Evolutionary conservation across 768 basidiomycete genomes (phyloP), one percentile per base, ranked within the genome.

Genomic region (Lactifluus hygrophoroides): DNA sequence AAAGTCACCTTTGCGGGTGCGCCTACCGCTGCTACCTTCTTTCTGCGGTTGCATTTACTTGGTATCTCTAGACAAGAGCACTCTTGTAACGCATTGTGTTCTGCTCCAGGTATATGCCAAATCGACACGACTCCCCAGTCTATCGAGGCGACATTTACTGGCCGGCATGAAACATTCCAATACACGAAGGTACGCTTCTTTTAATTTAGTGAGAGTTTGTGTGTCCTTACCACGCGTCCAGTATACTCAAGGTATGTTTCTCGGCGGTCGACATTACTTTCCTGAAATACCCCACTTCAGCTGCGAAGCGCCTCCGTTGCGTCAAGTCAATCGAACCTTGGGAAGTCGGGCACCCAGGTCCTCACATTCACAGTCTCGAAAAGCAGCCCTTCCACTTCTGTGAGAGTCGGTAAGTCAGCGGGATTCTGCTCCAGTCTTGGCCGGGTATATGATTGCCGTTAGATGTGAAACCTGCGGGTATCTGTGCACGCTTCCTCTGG

Each of bases 81-180:
- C 64, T 55, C 72, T 14, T 84, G 83, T 57, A 56, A 62, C 13
- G 68, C 73, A 0, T 43, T 71, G 5, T 85, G 83, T 60, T 62
- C 70, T 21, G 69, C 75, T 0, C 64, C 66, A 0, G 83, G 84
- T 1, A 79, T 77, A 21, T 85, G 83, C 54, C 74, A 82, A 50
- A 83, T 85, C 10, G 77, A 83, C 51, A 82, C 77, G 0, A 72
- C 76, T 0, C 84, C 84, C 1, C 79, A 80, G 54, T 79, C 82
- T 0, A 76, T 85, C 27, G 80, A 83, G 63, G 80, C 82, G 7
- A 83, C 81, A 0, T 85, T 84, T 62, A 78, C 77, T 0, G 83
- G 84, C 1, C 71, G 69, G 55, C 79, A 83, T 52, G 80, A 82
- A 61, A 80, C 78, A 0, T 85, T 83, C 61, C 77, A 81, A 64